Conservation (phyloP, 164 flowering plant genomes). For the Macadamia integrifolia region DNA sequence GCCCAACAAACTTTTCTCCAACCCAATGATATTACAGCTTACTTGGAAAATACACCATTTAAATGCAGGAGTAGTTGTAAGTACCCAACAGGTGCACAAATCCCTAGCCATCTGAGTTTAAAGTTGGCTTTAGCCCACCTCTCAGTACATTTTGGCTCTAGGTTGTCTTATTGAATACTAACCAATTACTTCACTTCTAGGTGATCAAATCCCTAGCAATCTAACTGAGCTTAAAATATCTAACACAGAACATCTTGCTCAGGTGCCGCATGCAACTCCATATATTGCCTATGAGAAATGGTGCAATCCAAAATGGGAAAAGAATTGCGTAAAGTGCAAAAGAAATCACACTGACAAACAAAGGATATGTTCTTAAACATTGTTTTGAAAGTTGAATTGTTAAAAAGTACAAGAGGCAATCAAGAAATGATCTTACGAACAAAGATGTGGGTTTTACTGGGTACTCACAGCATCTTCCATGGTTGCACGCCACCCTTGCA, state of each 20-base stretch:
- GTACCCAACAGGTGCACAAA: background rate
- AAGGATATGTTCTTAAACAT: background rate
- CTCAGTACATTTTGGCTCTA: too few species aligned
- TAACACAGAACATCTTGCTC: background rate
- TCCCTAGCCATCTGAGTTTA: too few species aligned
- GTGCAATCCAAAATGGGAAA: background rate
- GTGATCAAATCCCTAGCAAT: background rate
- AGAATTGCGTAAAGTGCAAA: background rate
- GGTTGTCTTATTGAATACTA: too few species aligned
- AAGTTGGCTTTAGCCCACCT: too few species aligned
- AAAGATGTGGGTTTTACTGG: background rate
- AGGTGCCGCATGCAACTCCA: background rate
- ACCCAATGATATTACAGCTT: background rate
- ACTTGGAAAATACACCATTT: background rate
- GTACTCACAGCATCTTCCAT: constrained; percentile 91
- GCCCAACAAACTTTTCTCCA: too few species aligned
- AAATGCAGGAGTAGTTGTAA: background rate
- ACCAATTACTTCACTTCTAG: background rate
- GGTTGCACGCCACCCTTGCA: constrained; percentile 88
- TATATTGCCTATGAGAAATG: background rate
- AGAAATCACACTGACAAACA: background rate
- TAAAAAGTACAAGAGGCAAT: background rate
- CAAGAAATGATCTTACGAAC: background rate
- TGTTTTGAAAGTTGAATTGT: background rate
- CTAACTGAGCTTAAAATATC: background rate